Percentiles rank a stretch among this genome's conserved stretches.
Conservation (phyloP, 331 rosid genomes). For the Dryas integrifolia region DNA sequence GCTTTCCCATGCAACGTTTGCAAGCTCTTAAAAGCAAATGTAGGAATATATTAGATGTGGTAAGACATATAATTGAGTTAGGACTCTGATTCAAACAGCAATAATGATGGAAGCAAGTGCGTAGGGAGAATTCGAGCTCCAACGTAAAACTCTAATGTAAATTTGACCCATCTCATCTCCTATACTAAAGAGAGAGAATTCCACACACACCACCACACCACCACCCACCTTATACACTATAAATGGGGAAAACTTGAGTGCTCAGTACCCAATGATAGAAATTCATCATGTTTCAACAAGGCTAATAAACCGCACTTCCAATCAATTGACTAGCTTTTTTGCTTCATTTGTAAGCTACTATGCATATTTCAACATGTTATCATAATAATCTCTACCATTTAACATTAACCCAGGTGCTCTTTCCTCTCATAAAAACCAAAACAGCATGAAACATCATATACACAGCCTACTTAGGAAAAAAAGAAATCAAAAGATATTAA, state of each 20-base stretch:
- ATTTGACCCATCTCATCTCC: neutral
- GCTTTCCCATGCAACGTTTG: neutral
- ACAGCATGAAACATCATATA: neutral
- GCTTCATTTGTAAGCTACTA: neutral
- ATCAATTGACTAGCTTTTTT: neutral
- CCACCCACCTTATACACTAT: neutral
- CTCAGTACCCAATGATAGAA: constrained; percentile 2
- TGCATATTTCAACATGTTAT: neutral
- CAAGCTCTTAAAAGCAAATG: neutral
- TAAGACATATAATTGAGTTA: too few species aligned
- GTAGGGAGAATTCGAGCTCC: neutral
- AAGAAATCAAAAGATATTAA: neutral
- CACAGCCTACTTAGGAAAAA: neutral
- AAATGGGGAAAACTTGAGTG: neutral
- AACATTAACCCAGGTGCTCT: neutral
- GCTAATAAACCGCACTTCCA: neutral
- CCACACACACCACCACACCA: neutral
- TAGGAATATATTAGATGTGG: neutral
- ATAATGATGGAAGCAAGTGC: neutral
- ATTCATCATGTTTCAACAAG: neutral
- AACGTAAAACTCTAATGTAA: neutral
- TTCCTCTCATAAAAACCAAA: neutral
- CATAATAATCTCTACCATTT: neutral
- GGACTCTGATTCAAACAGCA: neutral
- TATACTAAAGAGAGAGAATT: neutral